Conservation (phyloP, 2,329 filamentous ascomycete species). For the Pyricularia pennisetigena region DNA sequence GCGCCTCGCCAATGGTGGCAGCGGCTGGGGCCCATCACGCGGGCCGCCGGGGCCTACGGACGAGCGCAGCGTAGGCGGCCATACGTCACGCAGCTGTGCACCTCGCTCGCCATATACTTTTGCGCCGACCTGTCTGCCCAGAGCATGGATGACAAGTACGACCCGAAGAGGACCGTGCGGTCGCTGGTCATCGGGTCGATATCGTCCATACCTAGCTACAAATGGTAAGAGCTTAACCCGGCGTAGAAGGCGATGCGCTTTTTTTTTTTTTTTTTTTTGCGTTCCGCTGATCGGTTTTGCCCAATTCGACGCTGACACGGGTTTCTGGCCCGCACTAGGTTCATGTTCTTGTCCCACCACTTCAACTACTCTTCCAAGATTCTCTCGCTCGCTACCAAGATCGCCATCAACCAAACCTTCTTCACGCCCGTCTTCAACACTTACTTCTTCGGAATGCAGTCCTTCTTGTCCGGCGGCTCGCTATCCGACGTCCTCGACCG, state of each 20-base stretch:
- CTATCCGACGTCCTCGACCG: constrained; percentile 57
- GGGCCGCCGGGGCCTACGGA: constrained; percentile 49
- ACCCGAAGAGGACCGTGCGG: constrained; percentile 57
- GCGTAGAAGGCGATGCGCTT: background rate
- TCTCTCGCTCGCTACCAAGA: constrained; percentile 65
- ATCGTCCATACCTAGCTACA: constrained; percentile 67
- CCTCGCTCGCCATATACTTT: constrained; percentile 68
- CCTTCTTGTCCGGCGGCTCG: constrained; percentile 60
- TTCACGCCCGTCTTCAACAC: constrained; percentile 80
- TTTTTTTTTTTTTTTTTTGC: no score
- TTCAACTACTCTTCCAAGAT: constrained; percentile 76
- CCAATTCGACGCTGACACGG: background rate
- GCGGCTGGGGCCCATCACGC: constrained; percentile 46
- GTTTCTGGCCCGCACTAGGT: constrained; percentile 36
- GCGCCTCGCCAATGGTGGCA: constrained; percentile 33
- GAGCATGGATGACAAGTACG: constrained; percentile 48
- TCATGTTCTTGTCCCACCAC: constrained; percentile 65
- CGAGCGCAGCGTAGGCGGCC: constrained; percentile 63
- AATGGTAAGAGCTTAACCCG: constrained; percentile 52
- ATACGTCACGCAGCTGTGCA: constrained; percentile 69
- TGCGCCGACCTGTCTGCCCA: constrained; percentile 72
- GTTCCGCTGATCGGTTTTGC: no score
- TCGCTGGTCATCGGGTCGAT: constrained; percentile 66
- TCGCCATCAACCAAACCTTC: constrained; percentile 65
- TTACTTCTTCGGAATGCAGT: constrained; percentile 76